Conservation (phyloP, 371 early-diverging fungal genomes). For the Mucor piriformis region DNA sequence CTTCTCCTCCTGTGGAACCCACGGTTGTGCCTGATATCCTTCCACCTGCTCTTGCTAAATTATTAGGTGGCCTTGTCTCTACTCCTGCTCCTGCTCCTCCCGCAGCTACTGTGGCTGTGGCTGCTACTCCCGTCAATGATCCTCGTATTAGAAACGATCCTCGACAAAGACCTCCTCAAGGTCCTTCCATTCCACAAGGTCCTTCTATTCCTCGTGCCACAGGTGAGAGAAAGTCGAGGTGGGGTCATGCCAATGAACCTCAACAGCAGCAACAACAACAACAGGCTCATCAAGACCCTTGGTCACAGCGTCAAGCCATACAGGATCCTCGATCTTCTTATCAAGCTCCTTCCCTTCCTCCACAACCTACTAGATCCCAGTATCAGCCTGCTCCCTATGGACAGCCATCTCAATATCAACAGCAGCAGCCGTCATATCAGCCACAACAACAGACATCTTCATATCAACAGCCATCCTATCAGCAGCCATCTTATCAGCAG, state of each 20-base stretch:
- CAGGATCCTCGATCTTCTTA: slow-evolving; percentile 8
- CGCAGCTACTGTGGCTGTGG: too few relatives aligned
- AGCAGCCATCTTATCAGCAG: slow-evolving; percentile 2
- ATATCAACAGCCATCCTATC: neutral
- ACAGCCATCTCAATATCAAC: neutral
- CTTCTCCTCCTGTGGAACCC: slow-evolving; percentile 1
- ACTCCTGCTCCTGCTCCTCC: slow-evolving; percentile 6
- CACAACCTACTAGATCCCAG: neutral
- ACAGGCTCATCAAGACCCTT: too few relatives aligned
- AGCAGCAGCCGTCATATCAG: neutral
- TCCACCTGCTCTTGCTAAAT: slow-evolving; percentile 41
- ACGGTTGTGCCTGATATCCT: slow-evolving; percentile 5
- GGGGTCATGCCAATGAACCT: slow-evolving; percentile 12
- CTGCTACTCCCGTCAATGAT: neutral
- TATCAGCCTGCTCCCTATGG: neutral
- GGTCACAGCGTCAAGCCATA: slow-evolving; percentile 16
- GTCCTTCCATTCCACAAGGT: slow-evolving; percentile 18
- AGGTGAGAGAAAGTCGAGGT: slow-evolving; percentile 23
- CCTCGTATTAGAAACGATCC: slow-evolving; percentile 17
- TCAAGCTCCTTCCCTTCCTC: slow-evolving; percentile 1
- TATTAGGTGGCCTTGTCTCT: slow-evolving; percentile 36
- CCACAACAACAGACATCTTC: neutral
- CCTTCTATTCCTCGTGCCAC: slow-evolving; percentile 15
- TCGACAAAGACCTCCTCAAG: slow-evolving; percentile 7
- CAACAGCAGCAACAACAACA: slow-evolving; percentile 19